phyloP scores from a whole-genome alignment of 257 asterid species.

The Coffea eugenioides region DNA sequence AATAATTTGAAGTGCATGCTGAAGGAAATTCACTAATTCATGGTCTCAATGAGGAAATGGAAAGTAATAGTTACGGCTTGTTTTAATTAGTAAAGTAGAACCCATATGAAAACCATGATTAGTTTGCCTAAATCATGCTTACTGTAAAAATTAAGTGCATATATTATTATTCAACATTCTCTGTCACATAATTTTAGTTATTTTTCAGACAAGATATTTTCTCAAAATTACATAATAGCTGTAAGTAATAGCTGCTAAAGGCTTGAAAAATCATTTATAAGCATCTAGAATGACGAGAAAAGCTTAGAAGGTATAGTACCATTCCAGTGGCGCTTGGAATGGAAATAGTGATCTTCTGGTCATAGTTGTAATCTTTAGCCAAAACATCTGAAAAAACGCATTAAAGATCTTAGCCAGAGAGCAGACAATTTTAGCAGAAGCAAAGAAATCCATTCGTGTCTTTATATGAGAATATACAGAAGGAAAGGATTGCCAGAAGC shows the following conservation, averaged over 20 bases:
- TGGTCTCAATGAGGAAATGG: not conserved
- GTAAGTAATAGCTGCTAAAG: not conserved
- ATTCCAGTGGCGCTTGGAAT: constrained; percentile 73
- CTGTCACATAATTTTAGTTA: not conserved
- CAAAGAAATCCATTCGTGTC: not conserved
- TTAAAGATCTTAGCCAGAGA: not conserved
- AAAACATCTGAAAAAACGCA: constrained; percentile 60
- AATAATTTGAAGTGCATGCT: not conserved
- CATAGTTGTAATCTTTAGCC: constrained; percentile 80
- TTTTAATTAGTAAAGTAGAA: not conserved
- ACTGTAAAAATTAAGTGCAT: not conserved
- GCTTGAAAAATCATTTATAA: not conserved
- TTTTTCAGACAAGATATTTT: not conserved
- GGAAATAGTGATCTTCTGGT: constrained; percentile 71
- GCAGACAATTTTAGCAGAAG: constrained; percentile 3
- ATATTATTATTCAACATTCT: not conserved
- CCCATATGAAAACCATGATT: not conserved
- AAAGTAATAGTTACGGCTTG: not conserved
- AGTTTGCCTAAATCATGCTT: not conserved
- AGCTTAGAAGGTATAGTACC: constrained; percentile 41
- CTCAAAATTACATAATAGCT: not conserved
- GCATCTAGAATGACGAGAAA: constrained; percentile 4
- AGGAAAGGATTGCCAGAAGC: not conserved
- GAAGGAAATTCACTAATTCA: not conserved
- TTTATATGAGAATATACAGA: not conserved